Evolutionary conservation across 192 early-diverging fungal genomes (phyloP), one percentile per base, ranked within the genome.

Genomic region (Pilaira anomala): DNA sequence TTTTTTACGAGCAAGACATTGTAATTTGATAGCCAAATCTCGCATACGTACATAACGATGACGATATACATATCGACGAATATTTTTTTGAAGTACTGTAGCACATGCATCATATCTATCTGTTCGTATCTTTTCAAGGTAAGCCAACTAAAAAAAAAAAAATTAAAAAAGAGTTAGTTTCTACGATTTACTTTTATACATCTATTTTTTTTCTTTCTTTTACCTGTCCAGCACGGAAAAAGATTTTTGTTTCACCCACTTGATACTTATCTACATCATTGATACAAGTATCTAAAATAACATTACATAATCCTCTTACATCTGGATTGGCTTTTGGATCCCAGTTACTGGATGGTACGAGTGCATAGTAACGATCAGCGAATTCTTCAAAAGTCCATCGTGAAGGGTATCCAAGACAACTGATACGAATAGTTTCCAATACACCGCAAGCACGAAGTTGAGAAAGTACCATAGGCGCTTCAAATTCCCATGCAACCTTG

Each of bases 361-460:
- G 62, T 63, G 86, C 77, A 68, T 84, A 79, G 78, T 86, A 82
- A 26, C 94, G 91, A 71, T 94, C 88, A 65, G 88, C 92, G 71
- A 99, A 99, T 56, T 97, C 95, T 41, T 80, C 80, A 77, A 90
- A 97, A 11, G 86, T 81, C 76, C 88, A 88, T 14, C 93, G 85
- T 21, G 90, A 89, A 9, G 97, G 97, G 72, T 99, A 99, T 26
- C 97, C 97, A 16, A 95, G 93, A 67, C 94, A 96, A 71, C 88
- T 91, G 75, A 99, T 99, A 25, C 94, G 88, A 76, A 99, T 99
- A 7, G 97, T 99, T 78, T 99, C 97, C 11, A 99, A 74, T 30
- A 99, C 97, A 85, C 97, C 97, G 76, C 97, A 99, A 9, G 97
- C 97, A 45, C 96, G 88, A 51, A 98, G 77, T 77, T 98, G 97